These are phyloP conservation scores for Hevea brasiliensis DNA, from an alignment of 345 rosid genomes.

Conservation along the genomic window DNA sequence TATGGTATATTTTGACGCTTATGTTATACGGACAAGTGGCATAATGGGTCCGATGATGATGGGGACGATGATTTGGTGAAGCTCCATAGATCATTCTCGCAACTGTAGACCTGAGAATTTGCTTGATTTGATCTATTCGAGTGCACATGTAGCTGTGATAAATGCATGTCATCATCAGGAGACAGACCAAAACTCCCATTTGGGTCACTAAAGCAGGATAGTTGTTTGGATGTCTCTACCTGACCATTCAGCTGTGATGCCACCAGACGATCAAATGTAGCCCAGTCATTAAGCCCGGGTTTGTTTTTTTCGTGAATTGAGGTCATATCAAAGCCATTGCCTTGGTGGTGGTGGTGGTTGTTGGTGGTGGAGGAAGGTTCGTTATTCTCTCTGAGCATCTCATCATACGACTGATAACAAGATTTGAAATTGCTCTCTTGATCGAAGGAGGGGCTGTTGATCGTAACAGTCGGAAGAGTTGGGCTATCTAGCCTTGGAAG, in stretches of 20 bases:
- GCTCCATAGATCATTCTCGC: slow-evolving; percentile 64
- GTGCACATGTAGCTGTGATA: slow-evolving; percentile 37
- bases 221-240: slow-evolving; percentile 42
- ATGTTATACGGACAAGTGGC: slow-evolving; percentile 69
- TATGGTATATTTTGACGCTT: background rate
- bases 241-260: slow-evolving; percentile 93
- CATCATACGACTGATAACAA: slow-evolving; percentile 38
- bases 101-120: slow-evolving; percentile 17
- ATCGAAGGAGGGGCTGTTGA: slow-evolving; percentile 17
- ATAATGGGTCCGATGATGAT: slow-evolving; percentile 38
- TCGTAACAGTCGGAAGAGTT: slow-evolving; percentile 29
- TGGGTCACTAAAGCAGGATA: slow-evolving; percentile 45
- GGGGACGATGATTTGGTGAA: slow-evolving; percentile 60
- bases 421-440: slow-evolving; percentile 26
- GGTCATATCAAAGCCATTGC: slow-evolving; percentile 13
- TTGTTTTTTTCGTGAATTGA: slow-evolving; percentile 4
- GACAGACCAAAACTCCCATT: slow-evolving; percentile 40
- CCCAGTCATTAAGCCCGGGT: slow-evolving; percentile 62
- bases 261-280: slow-evolving; percentile 72
- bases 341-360: slow-evolving; percentile 18
- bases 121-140: slow-evolving; percentile 37
- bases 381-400: slow-evolving; percentile 31
- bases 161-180: slow-evolving; percentile 37
- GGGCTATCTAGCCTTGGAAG: slow-evolving; percentile 77
- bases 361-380: slow-evolving; percentile 28